Conservation (phyloP, 768 basidiomycete species). For the Xerocomellus intermedius region DNA sequence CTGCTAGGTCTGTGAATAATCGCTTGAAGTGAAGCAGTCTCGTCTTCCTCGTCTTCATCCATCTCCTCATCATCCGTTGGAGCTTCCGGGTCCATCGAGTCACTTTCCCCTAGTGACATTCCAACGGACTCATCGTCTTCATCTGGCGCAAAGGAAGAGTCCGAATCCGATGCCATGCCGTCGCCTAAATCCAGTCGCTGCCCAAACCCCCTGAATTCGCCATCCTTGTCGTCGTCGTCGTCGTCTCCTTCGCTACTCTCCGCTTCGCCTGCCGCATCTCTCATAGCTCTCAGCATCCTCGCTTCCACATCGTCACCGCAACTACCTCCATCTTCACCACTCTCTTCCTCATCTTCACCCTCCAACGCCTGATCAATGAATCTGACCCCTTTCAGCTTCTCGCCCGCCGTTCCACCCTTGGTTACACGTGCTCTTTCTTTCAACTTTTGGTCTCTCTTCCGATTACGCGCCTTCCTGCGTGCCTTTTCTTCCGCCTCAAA, state of each 20-base stretch:
- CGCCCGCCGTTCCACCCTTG: slow-evolving; percentile 4
- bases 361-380: slow-evolving; percentile 5
- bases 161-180: slow-evolving; percentile 14
- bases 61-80: slow-evolving; percentile 21
- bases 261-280: slow-evolving; percentile 25
- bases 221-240: slow-evolving; percentile 20
- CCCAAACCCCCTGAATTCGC: slow-evolving; percentile 9
- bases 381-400: slow-evolving; percentile 16
- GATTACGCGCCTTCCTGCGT: slow-evolving; percentile 44
- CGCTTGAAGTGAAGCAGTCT: not conserved
- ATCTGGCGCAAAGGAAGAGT: slow-evolving; percentile 10
- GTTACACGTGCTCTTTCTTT: slow-evolving; percentile 45
- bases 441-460: slow-evolving; percentile 46
- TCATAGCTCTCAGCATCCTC: slow-evolving; percentile 31
- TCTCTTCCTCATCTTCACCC: slow-evolving; percentile 25
- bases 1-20: slow-evolving; percentile 20
- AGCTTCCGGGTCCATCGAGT: slow-evolving; percentile 11
- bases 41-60: slow-evolving; percentile 12
- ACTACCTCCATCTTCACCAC: slow-evolving; percentile 24
- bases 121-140: slow-evolving; percentile 15
- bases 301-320: slow-evolving; percentile 23
- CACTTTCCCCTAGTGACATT: slow-evolving; percentile 11
- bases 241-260: slow-evolving; percentile 18
- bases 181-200: slow-evolving; percentile 10
- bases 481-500: slow-evolving; percentile 39